A percentile compares a stretch with the other conserved stretches of the same genome.
Evolutionary conservation across 108 stramenopile species (phyloP).

Genomic region (Seminavis robusta): DNA sequence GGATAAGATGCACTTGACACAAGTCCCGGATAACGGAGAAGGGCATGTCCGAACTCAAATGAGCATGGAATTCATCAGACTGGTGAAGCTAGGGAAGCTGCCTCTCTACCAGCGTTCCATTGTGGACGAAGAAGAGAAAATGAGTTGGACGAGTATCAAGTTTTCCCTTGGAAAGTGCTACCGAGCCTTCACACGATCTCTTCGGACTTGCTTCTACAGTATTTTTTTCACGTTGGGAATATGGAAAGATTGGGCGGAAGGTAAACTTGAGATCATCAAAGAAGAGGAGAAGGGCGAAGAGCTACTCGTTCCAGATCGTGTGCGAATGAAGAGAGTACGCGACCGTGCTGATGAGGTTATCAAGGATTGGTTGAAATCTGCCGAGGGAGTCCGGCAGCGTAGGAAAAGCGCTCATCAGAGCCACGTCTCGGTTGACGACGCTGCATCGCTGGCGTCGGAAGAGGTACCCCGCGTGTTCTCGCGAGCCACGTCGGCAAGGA

Average conservation of each 20-base stretch:
- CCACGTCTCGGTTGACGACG: constrained; percentile 8
- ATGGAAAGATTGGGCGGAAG: no score
- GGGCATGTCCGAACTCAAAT: constrained; percentile 58
- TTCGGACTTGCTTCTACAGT: neutral
- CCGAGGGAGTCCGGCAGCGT: constrained; percentile 21
- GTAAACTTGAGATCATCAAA: neutral
- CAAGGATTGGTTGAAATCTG: constrained; percentile 42
- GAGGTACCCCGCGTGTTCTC: constrained; percentile 69
- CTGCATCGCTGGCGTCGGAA: constrained; percentile 43
- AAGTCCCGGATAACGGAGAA: constrained; percentile 70
- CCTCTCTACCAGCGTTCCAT: constrained; percentile 60
- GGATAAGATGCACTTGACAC: constrained; percentile 88
- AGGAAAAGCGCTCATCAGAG: neutral
- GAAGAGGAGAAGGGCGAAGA: constrained; percentile 14
- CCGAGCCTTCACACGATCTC: neutral
- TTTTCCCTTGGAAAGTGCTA: constrained; percentile 23
- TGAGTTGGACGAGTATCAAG: neutral
- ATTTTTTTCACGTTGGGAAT: no score
- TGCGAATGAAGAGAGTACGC: constrained; percentile 56
- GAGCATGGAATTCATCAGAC: constrained; percentile 83
- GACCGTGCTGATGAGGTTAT: constrained; percentile 63
- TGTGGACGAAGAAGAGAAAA: constrained; percentile 28
- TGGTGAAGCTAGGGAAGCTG: constrained; percentile 79
- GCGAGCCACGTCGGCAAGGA: constrained; percentile 56
- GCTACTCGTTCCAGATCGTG: constrained; percentile 19